A percentile compares a stretch with the other conserved stretches of the same genome.
Evolutionary conservation across 148 eudicot genomes (phyloP).

Genomic region (Rhododendron griersonianum): DNA sequence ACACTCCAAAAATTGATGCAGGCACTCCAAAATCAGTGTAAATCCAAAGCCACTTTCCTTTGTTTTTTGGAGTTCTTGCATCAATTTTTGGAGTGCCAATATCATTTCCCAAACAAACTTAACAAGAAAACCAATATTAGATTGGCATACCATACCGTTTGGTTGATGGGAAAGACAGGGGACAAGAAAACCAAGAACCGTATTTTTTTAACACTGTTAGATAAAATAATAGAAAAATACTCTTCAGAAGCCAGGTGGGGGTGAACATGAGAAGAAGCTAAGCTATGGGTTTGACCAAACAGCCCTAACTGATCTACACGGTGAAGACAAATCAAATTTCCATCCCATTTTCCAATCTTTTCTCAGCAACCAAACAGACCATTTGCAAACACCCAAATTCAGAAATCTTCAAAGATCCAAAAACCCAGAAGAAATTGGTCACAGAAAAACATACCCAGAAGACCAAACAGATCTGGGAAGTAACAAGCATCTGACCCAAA

Average conservation of each 20-base stretch:
- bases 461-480: slow-evolving; percentile 1
- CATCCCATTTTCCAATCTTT: not conserved
- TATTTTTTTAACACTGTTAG: not conserved
- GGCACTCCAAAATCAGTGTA: no score
- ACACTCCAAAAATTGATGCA: no score
- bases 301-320: not conserved
- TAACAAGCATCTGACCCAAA: not conserved
- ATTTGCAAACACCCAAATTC: not conserved
- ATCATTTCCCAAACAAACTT: no score
- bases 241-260: not conserved
- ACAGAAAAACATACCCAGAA: not conserved
- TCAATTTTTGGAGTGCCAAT: no score
- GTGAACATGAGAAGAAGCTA: not conserved
- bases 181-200: not conserved
- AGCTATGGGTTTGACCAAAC: slow-evolving; percentile 1
- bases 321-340: not conserved
- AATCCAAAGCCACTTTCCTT: no score
- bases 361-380: not conserved
- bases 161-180: not conserved
- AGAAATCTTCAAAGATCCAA: not conserved
- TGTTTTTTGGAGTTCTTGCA: no score
- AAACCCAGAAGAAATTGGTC: not conserved
- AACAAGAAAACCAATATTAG: not conserved
- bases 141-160: not conserved
- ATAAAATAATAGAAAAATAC: not conserved